These are phyloP conservation scores for Tephrocybe sp. DNA, from an alignment of 768 basidiomycete genomes.

Conservation along the genomic window DNA sequence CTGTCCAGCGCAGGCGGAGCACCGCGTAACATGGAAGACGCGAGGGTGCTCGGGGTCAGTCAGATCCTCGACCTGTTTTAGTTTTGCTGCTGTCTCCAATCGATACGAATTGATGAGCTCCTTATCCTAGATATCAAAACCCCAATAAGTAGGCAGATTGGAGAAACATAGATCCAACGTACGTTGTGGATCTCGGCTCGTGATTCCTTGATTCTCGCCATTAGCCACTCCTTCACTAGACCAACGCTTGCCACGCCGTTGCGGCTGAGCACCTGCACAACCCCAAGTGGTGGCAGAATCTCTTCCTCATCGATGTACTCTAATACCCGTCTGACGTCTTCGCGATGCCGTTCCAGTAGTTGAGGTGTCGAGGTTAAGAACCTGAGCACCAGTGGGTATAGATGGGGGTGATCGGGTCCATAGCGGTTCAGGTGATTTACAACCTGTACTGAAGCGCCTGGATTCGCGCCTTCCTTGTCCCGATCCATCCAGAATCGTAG, in stretches of 20 bases:
- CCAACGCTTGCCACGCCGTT: conserved; percentile 92
- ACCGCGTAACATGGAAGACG: conserved; percentile 94
- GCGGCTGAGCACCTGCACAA: conserved; percentile 85
- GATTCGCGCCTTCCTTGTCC: conserved; percentile 38
- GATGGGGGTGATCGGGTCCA: conserved; percentile 63
- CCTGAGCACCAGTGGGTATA: conserved; percentile 86
- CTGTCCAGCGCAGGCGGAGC: conserved; percentile 85
- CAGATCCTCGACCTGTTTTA: conserved; percentile 80
- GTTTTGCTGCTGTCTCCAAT: conserved; percentile 75
- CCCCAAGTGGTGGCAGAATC: conserved; percentile 87
- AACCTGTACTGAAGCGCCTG: conserved; percentile 54
- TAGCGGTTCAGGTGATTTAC: conserved; percentile 75
- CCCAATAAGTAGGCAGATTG: conserved; percentile 2
- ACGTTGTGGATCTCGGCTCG: conserved; percentile 81
- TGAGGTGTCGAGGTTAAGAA: conserved; percentile 85
- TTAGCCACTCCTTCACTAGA: conserved; percentile 88
- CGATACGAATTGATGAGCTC: conserved; percentile 88
- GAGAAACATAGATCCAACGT: conserved; percentile 25
- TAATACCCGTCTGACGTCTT: conserved; percentile 70
- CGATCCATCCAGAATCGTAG: conserved; percentile 90
- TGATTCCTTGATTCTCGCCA: conserved; percentile 71
- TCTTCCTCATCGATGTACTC: conserved; percentile 76
- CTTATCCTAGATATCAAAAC: conserved; percentile 61
- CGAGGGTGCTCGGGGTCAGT: conserved; percentile 75
- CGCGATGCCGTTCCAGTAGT: conserved; percentile 67